Conservation (phyloP, 805 yeast genomes). For the Grigorovia transvaalensis region DNA sequence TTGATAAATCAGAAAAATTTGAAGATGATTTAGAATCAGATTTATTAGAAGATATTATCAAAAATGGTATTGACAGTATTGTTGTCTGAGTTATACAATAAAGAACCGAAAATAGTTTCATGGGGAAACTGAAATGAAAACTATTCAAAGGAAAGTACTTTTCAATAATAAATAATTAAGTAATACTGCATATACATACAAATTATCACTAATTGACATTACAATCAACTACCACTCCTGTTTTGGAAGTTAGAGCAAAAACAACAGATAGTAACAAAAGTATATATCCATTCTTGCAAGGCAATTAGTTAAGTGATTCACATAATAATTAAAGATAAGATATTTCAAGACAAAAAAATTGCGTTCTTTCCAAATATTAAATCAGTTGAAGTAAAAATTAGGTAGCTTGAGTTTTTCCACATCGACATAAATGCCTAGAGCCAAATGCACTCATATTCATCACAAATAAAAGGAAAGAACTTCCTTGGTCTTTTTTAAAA, state of each 20-base stretch:
- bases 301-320: neutral
- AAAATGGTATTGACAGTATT: conserved; percentile 15
- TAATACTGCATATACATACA: neutral
- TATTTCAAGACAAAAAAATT: neutral
- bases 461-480: conserved; percentile 38
- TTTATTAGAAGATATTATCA: conserved; percentile 31
- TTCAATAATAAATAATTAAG: neutral
- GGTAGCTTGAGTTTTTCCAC: conserved; percentile 99
- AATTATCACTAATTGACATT: neutral
- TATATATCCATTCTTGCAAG: neutral
- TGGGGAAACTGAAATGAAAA: too few species aligned
- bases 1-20: conserved; percentile 21
- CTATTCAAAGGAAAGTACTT: neutral
- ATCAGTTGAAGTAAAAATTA: conserved; percentile 56
- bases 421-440: conserved; percentile 85
- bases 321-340: too few species aligned
- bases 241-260: neutral
- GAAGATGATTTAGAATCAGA: conserved; percentile 50
- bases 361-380: conserved; percentile 4
- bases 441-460: conserved; percentile 99
- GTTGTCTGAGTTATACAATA: conserved; percentile 7
- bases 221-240: neutral
- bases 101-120: neutral
- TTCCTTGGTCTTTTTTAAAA: conserved; percentile 17
- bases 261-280: too few species aligned